A percentile compares a stretch with the other conserved stretches of the same genome.
phyloP scores from a whole-genome alignment of 1,139 yeast species.

The Suhomyces maxii region DNA sequence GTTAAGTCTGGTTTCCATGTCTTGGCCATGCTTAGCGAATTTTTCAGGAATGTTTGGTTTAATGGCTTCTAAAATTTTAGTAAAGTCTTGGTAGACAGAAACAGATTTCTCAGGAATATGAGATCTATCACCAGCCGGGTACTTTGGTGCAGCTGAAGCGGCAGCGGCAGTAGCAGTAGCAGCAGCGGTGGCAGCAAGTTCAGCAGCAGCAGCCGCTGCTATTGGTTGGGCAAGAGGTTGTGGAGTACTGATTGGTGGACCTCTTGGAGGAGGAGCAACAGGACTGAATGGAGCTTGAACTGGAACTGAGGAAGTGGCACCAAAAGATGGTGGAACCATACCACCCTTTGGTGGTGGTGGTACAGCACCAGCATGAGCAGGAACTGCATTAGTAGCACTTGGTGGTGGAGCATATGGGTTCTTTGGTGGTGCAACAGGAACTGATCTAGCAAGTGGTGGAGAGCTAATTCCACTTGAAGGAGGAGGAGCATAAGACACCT shows the following conservation, averaged over 20 bases:
- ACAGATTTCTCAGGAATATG: slow-evolving; percentile 62
- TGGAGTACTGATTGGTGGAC: slow-evolving; percentile 12
- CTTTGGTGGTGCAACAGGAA: slow-evolving; percentile 33
- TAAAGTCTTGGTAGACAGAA: slow-evolving; percentile 61
- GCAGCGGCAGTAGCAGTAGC: slow-evolving; percentile 24
- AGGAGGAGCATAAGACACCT: slow-evolving; percentile 17
- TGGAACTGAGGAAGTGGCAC: slow-evolving; percentile 7
- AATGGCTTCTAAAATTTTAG: slow-evolving; percentile 55
- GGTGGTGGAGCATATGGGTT: slow-evolving; percentile 42
- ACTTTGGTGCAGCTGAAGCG: slow-evolving; percentile 29
- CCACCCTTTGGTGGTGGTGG: slow-evolving; percentile 23
- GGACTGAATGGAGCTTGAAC: slow-evolving; percentile 6
- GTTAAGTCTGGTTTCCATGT: slow-evolving; percentile 78
- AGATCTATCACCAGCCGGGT: slow-evolving; percentile 70
- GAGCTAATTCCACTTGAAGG: slow-evolving; percentile 2
- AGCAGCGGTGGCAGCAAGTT: slow-evolving; percentile 20
- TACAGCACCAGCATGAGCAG: slow-evolving; percentile 16
- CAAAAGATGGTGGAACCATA: slow-evolving; percentile 9
- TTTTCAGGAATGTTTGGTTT: slow-evolving; percentile 77
- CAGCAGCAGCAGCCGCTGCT: slow-evolving; percentile 15
- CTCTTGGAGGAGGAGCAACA: slow-evolving; percentile 13
- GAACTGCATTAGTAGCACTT: slow-evolving; percentile 4
- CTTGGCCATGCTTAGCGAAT: slow-evolving; percentile 70
- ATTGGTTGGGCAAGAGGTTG: slow-evolving; percentile 2
- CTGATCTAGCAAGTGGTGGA: slow-evolving; percentile 6